phyloP scores from a whole-genome alignment of 2,329 filamentous ascomycete genomes.

The Elsinoe necatrix region DNA sequence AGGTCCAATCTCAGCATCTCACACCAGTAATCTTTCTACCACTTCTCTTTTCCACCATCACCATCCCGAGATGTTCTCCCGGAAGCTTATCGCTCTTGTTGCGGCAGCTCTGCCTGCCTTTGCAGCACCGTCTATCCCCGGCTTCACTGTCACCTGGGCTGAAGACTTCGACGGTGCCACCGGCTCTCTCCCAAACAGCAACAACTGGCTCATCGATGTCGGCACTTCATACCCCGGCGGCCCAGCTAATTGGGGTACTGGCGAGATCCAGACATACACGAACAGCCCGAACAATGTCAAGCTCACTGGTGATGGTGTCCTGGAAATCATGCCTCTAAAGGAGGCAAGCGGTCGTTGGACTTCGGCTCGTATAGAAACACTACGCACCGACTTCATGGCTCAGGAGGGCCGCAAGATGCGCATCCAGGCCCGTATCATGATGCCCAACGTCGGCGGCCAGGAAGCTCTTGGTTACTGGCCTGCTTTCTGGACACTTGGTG shows the following conservation, averaged over 20 bases:
- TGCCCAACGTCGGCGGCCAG: slow-evolving; percentile 18
- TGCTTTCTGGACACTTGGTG: slow-evolving; percentile 22
- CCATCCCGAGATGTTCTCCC: neutral
- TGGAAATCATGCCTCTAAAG: slow-evolving; percentile 33
- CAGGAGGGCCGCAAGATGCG: slow-evolving; percentile 24
- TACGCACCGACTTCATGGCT: slow-evolving; percentile 20
- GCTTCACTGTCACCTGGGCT: slow-evolving; percentile 6
- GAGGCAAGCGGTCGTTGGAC: slow-evolving; percentile 22
- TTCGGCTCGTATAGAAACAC: slow-evolving; percentile 22
- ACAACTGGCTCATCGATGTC: slow-evolving; percentile 39
- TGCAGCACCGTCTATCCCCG: slow-evolving; percentile 1
- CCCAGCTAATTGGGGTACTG: slow-evolving; percentile 41
- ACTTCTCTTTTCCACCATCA: neutral
- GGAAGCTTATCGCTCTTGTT: slow-evolving; percentile 4
- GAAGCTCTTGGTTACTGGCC: slow-evolving; percentile 23
- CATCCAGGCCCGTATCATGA: slow-evolving; percentile 21
- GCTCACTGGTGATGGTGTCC: slow-evolving; percentile 31
- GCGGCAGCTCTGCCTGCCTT: neutral
- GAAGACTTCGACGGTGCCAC: slow-evolving; percentile 32
- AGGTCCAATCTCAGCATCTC: neutral
- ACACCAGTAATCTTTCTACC: neutral
- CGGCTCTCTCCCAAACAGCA: slow-evolving; percentile 30
- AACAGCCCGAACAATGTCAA: slow-evolving; percentile 33
- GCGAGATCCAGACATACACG: slow-evolving; percentile 43
- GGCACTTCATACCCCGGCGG: slow-evolving; percentile 43